Base-by-base conservation (phyloP, 495 filamentous ascomycete species). In the Annulohypoxylon bovei region DNA sequence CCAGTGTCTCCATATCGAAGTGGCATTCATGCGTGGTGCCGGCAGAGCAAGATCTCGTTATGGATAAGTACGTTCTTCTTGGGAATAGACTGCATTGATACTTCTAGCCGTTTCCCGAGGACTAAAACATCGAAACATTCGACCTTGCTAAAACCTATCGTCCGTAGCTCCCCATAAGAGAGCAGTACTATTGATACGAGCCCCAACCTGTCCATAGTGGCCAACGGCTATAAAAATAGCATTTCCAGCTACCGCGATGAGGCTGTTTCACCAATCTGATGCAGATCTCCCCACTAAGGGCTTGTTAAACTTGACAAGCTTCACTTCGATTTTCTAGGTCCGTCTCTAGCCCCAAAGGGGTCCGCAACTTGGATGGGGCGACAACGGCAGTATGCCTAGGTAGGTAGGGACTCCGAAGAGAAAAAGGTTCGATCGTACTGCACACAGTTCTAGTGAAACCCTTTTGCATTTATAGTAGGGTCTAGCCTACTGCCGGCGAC, bases 191-290 rank as follows among this genome's bases (percentile, higher is more conserved):
- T 30, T 52, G 16, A 42, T 37, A 53, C 28, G 49, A 53, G 16
- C 49, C 49, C 49, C 16, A 28, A 56, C 53, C 20, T 7, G 35
- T 56, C 14, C 20, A 25, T 11, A 25, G 33, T 16, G 33, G 53
- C 53, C 32, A 39, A 39, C 20, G 20, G 20, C 22, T 64, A 59
- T 60, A 69, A 68, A 69, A 66, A 70, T 65, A 67, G 62, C 50
- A 65, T 61, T 33, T 39, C 32, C 46, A 65, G 50, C 59, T 58
- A 53, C 47, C 49, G 25, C 18, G 46, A 28, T 49, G 56, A 62
- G 61, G 67, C 56, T 60, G 49, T 70, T 65, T 70, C 67, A 65
- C 55, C 20, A 44, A 65, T 55, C 53, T 54, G 54, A 47, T 52
- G 67, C 59, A 42, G 40, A 28, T 54, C 39, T 63, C 60, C 52